phyloP scores from a whole-genome alignment of 352 stramenopile genomes.

The Pythium aphanidermatum region DNA sequence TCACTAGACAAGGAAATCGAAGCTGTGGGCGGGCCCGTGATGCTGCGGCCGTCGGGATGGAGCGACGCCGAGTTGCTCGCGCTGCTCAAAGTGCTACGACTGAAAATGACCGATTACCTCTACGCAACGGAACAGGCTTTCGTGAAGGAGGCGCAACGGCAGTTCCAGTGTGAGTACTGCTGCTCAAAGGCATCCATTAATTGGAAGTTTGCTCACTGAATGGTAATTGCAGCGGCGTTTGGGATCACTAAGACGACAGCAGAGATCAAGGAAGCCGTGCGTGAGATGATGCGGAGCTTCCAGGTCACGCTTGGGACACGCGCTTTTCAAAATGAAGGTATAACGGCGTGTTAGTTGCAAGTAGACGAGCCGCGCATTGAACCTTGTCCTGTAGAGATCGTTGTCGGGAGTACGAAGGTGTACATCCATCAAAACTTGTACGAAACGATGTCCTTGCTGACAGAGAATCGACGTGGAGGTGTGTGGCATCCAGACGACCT shows the following conservation, averaged over 20 bases:
- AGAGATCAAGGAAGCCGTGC: conserved; percentile 45
- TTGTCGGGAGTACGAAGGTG: conserved; percentile 24
- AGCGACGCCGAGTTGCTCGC: conserved; percentile 38
- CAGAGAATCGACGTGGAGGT: conserved; percentile 50
- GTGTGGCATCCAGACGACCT: conserved; percentile 71
- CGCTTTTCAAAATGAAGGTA: conserved; percentile 62
- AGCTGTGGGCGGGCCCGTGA: background rate
- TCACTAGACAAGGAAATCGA: too few relatives aligned
- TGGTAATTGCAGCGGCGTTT: conserved; percentile 12
- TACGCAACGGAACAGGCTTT: conserved; percentile 48
- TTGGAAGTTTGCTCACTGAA: background rate
- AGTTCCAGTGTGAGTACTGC: too few relatives aligned
- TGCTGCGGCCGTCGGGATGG: conserved; percentile 31
- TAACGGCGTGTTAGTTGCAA: too few relatives aligned
- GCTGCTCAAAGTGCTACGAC: conserved; percentile 46
- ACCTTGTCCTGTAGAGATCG: conserved; percentile 17
- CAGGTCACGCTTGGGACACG: conserved; percentile 54
- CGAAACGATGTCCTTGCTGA: conserved; percentile 48
- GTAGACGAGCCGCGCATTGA: background rate
- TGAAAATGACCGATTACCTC: conserved; percentile 51
- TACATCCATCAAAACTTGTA: conserved; percentile 66
- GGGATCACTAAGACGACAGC: too few relatives aligned
- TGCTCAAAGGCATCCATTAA: background rate
- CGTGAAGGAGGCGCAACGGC: conserved; percentile 25
- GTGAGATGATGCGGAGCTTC: conserved; percentile 53